Evolutionary conservation across 306 rosid species (phyloP), one percentile per base, ranked within the genome.

Genomic region (Prunus kanzakura): DNA sequence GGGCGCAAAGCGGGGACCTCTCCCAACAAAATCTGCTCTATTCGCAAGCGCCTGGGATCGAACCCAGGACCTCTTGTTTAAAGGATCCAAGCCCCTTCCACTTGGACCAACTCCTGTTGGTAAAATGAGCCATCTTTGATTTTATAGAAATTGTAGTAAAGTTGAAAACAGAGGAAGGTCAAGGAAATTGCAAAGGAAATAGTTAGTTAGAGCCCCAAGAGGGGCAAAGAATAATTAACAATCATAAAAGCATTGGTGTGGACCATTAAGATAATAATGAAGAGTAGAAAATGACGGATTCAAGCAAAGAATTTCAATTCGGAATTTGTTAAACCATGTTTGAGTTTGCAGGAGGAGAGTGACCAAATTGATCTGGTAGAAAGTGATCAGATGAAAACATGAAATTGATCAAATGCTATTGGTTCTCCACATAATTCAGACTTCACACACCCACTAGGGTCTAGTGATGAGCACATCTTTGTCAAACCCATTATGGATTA

Each of bases 181-280:
- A 8, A 18, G 43, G 43, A 41, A 66, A 66, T 38, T 29, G 47
- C 20, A 64, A 32, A 66, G 27, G 11, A 38, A 20, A 66, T 51
- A 43, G 50, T 41, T 58, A 20, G 54, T 55, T 63, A 1, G 27
- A 43, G 16, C 3, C 18, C 54, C 79, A 35, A 51, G 2, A 13
- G 35, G 35, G 23, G 67, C 72, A 76, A 76, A 32, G 79, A 52
- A 67, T 63, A 60, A 63, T 15, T 58, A 38, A 11, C 8, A 22
- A 32, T 15, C 50, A 67, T 23, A 46, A 79, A 57, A 14, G 74
- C n/a, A 66, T 56, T n/a, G 20, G 25, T 18, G 69, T 72, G 78
- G 65, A 64, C 10, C 72, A 63, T 27, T 3, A 63, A n/a, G 16
- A 62, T 62, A 29, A 62, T 62, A 10, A 62, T 62, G n/a, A 29